Conservation (phyloP, 129 eudicot genomes). For the Artemisia argyi region DNA sequence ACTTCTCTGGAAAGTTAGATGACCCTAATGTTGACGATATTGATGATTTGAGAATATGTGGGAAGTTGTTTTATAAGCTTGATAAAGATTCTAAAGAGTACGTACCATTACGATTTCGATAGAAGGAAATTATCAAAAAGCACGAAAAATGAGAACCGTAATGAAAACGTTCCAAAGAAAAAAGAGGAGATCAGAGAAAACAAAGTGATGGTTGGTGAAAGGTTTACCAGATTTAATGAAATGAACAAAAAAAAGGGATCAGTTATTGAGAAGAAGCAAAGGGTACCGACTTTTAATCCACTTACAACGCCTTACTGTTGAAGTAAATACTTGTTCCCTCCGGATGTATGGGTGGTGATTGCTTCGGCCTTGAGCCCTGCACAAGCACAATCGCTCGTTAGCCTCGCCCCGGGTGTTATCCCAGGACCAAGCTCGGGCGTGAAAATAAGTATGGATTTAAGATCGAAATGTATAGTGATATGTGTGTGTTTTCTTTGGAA, state of each 20-base stretch:
- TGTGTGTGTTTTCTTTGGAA: too few relatives aligned
- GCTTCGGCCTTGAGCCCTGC: too few relatives aligned
- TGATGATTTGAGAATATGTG: slow-evolving; percentile 82
- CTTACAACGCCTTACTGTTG: slow-evolving; percentile 76
- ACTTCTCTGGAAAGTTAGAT: slow-evolving; percentile 7
- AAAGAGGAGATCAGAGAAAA: slow-evolving; percentile 30
- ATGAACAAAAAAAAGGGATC: slow-evolving; percentile 10
- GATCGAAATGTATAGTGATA: too few relatives aligned
- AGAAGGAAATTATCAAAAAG: slow-evolving; percentile 44
- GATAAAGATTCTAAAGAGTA: slow-evolving; percentile 78
- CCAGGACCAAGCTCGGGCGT: too few relatives aligned
- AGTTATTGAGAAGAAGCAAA: slow-evolving; percentile 41
- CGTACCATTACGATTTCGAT: slow-evolving; percentile 67
- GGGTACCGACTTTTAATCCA: slow-evolving; percentile 83
- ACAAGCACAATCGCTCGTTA: too few relatives aligned
- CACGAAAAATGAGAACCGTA: slow-evolving; percentile 31
- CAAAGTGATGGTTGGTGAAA: slow-evolving; percentile 9
- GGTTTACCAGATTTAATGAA: too few relatives aligned
- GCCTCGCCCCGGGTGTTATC: too few relatives aligned
- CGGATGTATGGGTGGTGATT: too few relatives aligned
- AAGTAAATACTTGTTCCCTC: too few relatives aligned
- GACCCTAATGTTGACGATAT: slow-evolving; percentile 63
- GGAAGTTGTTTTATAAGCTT: slow-evolving; percentile 75
- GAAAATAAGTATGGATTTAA: too few relatives aligned
- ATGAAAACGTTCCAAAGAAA: slow-evolving; percentile 32